Base-by-base conservation (phyloP, 352 stramenopile genomes). In the Globisporangium recalcitrans region DNA sequence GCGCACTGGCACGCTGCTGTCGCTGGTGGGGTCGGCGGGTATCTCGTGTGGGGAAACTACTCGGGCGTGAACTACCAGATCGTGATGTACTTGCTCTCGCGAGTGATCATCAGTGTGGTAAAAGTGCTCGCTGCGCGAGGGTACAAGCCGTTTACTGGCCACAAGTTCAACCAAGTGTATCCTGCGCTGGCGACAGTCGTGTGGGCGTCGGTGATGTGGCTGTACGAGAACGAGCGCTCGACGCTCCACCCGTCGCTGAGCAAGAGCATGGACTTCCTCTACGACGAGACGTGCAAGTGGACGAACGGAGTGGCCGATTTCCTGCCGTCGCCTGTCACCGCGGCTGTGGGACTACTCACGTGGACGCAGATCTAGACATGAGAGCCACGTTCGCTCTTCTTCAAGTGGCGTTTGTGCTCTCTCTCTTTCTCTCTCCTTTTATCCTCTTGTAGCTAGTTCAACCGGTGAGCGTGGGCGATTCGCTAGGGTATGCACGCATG, bases 41-140 rank as follows among this genome's bases (percentile, higher is more conserved):
- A 95, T 70, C 62, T 94, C 42, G 74, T 95, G 21, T 96, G 87
- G 87, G 85, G 81, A 1, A 81, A 82, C 26, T 95, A 96, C 72
- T 91, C 84, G 32, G 68, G 81, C 57, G 84, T 96, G 52, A 96
- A 96, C 74, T 94, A 88, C 72, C 87, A 96, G 74, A 93, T 96
- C 69, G 70, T 93, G 52, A 91, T 96, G 87, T 96, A 96, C 65
- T 70, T 96, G 26, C 68, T 96, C 31, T 87, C 83, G 44, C 82
- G 87, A 24, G 70, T 80, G 24, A 68, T 93, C 53, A 92, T 95
- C 68, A 81, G 73, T 38, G 38, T 75, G 31, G 75, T 90, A 57
- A 84, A 87, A 29, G 69, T 89, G 51, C 64, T 90, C 29, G 83
- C 84, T 19, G 79, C 77, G 27, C 79, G 75, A 34, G 82, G 85